Percentiles rank a stretch among this genome's conserved stretches.
Conservation (phyloP, 257 asterid genomes). For the Gardenia jasminoides region DNA sequence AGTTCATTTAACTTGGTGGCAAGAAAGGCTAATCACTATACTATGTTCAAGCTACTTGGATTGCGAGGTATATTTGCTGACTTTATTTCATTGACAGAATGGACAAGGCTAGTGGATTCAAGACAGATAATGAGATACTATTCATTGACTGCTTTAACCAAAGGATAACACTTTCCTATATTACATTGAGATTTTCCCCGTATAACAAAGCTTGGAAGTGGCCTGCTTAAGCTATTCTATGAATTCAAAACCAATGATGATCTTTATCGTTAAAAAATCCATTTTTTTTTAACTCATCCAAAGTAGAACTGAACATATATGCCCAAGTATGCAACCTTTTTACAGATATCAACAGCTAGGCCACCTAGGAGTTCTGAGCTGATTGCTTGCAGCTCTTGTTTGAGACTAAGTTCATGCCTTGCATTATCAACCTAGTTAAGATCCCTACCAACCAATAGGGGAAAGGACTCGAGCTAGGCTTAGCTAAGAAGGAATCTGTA, state of each 20-base stretch:
- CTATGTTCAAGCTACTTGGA: conserved; percentile 17
- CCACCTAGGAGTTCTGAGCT: not conserved
- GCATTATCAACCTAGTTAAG: not conserved
- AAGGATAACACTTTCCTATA: not conserved
- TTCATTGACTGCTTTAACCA: not conserved
- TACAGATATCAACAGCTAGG: not conserved
- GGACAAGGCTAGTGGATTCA: not conserved
- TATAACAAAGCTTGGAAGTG: not conserved
- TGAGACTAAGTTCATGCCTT: not conserved
- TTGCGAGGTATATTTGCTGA: conserved; percentile 1
- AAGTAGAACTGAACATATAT: not conserved
- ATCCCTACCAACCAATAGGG: not conserved
- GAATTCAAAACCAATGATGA: not conserved
- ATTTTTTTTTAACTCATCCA: not conserved
- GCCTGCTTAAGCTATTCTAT: not conserved
- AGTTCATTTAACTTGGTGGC: not conserved
- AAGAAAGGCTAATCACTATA: not conserved
- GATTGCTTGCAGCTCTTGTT: not conserved
- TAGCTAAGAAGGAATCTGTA: not conserved
- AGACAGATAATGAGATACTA: not conserved
- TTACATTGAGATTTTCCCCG: too few species aligned
- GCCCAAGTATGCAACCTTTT: not conserved
- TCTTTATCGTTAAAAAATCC: not conserved
- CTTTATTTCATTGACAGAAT: not conserved
- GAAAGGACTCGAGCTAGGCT: not conserved